A percentile compares a stretch with the other conserved stretches of the same genome.
Evolutionary conservation across 768 basidiomycete genomes (phyloP).

Genomic region (Trametes cubensis): DNA sequence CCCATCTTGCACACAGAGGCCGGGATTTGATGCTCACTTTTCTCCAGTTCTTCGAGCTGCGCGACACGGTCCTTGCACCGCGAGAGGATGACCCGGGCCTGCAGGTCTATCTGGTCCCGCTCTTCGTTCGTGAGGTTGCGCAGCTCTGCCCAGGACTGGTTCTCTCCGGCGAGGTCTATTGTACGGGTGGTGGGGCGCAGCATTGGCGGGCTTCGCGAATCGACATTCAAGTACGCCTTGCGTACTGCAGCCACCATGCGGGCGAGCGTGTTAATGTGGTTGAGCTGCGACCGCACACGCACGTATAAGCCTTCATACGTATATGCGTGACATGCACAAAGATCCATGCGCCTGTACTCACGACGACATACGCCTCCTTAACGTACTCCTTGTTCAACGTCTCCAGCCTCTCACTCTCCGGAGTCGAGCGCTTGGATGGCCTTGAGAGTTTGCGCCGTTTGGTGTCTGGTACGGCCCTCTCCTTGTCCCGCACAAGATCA

Average conservation of each 20-base stretch:
- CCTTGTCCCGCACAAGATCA: slow-evolving; percentile 51
- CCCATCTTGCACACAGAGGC: background rate
- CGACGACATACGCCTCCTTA: slow-evolving; percentile 75
- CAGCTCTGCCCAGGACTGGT: slow-evolving; percentile 62
- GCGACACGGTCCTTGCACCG: slow-evolving; percentile 86
- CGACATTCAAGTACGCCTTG: slow-evolving; percentile 84
- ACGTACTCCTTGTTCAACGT: slow-evolving; percentile 67
- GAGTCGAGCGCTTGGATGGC: slow-evolving; percentile 30
- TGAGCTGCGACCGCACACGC: slow-evolving; percentile 50
- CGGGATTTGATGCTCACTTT: slow-evolving; percentile 57
- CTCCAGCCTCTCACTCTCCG: slow-evolving; percentile 42
- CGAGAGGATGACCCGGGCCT: slow-evolving; percentile 82
- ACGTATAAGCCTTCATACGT: background rate
- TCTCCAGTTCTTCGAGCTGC: slow-evolving; percentile 86
- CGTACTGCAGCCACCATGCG: slow-evolving; percentile 77
- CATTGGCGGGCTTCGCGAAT: slow-evolving; percentile 56
- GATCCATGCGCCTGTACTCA: slow-evolving; percentile 28
- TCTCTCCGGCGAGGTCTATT: slow-evolving; percentile 53
- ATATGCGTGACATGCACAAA: no score
- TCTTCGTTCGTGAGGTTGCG: slow-evolving; percentile 85
- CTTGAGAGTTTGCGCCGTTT: slow-evolving; percentile 54
- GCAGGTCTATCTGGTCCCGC: slow-evolving; percentile 93
- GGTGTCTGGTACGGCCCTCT: slow-evolving; percentile 42
- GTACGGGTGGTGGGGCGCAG: slow-evolving; percentile 53
- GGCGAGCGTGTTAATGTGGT: slow-evolving; percentile 69